Base-by-base conservation (phyloP, 495 filamentous ascomycete species). In the Aspergillus taichungensis region DNA sequence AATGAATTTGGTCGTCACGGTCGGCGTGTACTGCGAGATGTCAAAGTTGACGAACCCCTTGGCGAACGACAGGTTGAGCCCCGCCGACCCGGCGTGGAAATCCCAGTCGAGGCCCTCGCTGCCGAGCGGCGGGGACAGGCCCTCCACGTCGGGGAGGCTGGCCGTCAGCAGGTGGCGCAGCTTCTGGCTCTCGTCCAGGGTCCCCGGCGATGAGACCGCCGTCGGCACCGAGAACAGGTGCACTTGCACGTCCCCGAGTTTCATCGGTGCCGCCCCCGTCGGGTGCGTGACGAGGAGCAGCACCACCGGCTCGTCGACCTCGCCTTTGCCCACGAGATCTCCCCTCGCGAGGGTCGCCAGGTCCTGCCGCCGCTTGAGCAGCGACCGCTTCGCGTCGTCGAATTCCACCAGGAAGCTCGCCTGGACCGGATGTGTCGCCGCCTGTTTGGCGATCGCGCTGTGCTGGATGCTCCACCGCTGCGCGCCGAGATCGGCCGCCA, bases 341-440 rank as follows among this genome's bases (percentile, higher is more conserved):
- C 62, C 62, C 3, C 67, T 44, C 8, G 68, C 68, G 39, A 73
- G 54, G 11, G 65, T 57, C 28, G 55, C 56, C 34, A 73, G 53
- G 30, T 73, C 70, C 33, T 69, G 68, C 37, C 70, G 49, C 47
- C 66, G 59, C 48, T 67, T 72, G 40, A 73, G 62, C 34, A 72
- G 45, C 13, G 59, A 50, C 44, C 65, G 71, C 45, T 62, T 66
- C 6, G 63, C 68, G 47, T 73, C 70, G 14, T 72, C 67, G n/a
- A 71, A 63, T 47, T 72, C 68, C 6, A 71, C 52, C 28, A 69
- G 51, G 36, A 73, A 73, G 51, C 64, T 66, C 3, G 63, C 52
- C 24, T 62, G 56, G 8, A 73, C 55, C 29, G 53, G 53, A 40
- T 64, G 59, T 12, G 52, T 59, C 13, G 61, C 52, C 47, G 50